Evolutionary conservation across 768 basidiomycete species (phyloP).

Genomic region (Lyophyllum semitale): DNA sequence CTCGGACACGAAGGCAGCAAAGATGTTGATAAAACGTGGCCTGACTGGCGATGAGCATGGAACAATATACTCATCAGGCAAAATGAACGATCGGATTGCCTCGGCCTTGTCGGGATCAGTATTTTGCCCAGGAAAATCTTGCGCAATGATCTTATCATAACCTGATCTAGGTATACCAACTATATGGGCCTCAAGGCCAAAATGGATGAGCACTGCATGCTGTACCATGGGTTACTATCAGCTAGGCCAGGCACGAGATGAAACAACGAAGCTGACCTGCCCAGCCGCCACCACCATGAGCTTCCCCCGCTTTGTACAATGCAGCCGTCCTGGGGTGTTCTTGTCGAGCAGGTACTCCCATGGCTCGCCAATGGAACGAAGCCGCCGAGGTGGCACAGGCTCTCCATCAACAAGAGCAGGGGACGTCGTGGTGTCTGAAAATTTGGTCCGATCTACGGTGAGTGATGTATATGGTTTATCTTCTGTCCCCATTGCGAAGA

Average conservation of each 20-base stretch:
- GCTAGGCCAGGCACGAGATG: not conserved
- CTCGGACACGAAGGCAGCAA: constrained; percentile 17
- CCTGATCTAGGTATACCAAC: constrained; percentile 3
- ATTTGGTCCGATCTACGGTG: not conserved
- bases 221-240: not conserved
- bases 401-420: not conserved
- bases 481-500: not conserved
- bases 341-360: not conserved
- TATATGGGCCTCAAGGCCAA: constrained; percentile 15
- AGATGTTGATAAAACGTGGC: constrained; percentile 8
- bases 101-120: not conserved
- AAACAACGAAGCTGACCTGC: not conserved
- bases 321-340: not conserved
- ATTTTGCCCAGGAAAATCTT: not conserved
- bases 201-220: constrained; percentile 8
- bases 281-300: not conserved
- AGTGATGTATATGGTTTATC: not conserved
- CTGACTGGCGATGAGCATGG: not conserved
- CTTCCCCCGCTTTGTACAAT: not conserved
- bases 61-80: not conserved
- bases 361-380: not conserved
- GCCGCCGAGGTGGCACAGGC: too few relatives aligned
- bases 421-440: not conserved
- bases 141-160: constrained; percentile 4
- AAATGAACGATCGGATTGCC: not conserved